phyloP scores from a whole-genome alignment of 2,329 filamentous ascomycete genomes.

The Fusarium zealandicum region DNA sequence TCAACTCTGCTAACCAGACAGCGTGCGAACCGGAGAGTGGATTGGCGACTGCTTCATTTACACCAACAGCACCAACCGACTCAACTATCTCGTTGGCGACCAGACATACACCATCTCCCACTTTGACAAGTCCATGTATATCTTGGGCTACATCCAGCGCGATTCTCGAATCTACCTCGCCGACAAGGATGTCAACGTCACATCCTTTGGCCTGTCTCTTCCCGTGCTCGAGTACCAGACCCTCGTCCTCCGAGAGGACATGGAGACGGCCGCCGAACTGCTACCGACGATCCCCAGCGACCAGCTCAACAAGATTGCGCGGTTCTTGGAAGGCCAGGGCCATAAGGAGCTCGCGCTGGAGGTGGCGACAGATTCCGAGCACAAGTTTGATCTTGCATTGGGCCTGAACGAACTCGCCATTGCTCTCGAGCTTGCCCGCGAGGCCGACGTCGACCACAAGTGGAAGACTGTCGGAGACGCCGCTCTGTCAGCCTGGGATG shows the following conservation, averaged over 20 bases:
- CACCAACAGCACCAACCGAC: slow-evolving; percentile 93
- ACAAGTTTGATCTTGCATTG: slow-evolving; percentile 93
- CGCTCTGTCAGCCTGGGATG: slow-evolving; percentile 84
- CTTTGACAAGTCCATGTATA: slow-evolving; percentile 94
- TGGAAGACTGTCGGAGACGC: slow-evolving; percentile 98
- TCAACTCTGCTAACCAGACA: slow-evolving; percentile 44
- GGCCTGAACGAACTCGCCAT: slow-evolving; percentile 83
- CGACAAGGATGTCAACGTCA: slow-evolving; percentile 93
- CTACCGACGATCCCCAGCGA: slow-evolving; percentile 85
- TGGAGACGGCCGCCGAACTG: slow-evolving; percentile 88
- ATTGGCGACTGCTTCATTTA: slow-evolving; percentile 99
- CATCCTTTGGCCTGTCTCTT: slow-evolving; percentile 89
- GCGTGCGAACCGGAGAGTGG: slow-evolving; percentile 94
- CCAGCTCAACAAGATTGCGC: slow-evolving; percentile 96
- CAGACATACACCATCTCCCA: slow-evolving; percentile 98
- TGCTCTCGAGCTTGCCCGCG: slow-evolving; percentile 81
- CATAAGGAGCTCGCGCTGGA: slow-evolving; percentile 96
- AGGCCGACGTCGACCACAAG: slow-evolving; percentile 91
- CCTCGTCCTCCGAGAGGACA: slow-evolving; percentile 88
- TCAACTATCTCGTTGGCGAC: slow-evolving; percentile 97
- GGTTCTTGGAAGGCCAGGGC: slow-evolving; percentile 95
- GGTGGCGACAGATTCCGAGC: slow-evolving; percentile 92
- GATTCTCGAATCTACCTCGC: slow-evolving; percentile 95
- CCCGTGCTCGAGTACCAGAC: slow-evolving; percentile 97
- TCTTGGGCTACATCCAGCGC: slow-evolving; percentile 92